Conservation (phyloP, 768 basidiomycete species). For the Psilocybe cyanescens region DNA sequence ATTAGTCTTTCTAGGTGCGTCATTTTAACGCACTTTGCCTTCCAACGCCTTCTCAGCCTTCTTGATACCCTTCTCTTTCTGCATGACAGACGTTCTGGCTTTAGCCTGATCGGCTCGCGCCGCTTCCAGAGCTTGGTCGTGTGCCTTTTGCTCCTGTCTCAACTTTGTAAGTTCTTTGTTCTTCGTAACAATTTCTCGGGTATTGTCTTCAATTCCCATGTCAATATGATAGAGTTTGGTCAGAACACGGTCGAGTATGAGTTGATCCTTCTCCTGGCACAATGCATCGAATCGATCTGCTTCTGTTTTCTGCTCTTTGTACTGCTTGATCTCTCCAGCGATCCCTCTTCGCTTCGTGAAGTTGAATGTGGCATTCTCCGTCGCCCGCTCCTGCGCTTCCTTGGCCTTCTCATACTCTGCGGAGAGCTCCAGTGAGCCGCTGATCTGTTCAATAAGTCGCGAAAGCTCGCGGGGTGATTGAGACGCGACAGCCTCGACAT, state of each 20-base stretch:
- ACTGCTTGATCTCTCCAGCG: constrained; percentile 94
- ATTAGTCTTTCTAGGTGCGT: background rate
- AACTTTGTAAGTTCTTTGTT: constrained; percentile 73
- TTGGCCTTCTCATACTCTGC: constrained; percentile 89
- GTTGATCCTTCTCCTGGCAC: constrained; percentile 80
- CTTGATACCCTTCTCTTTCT: constrained; percentile 88
- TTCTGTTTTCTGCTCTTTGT: constrained; percentile 95
- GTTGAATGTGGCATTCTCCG: constrained; percentile 93
- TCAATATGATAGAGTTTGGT: constrained; percentile 93
- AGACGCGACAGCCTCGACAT: constrained; percentile 96
- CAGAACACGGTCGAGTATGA: constrained; percentile 80
- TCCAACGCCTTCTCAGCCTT: constrained; percentile 90
- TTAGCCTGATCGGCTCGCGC: constrained; percentile 83
- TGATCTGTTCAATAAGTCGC: constrained; percentile 92
- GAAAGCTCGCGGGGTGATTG: constrained; percentile 92
- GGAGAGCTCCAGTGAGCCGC: constrained; percentile 89
- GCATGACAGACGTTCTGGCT: constrained; percentile 72
- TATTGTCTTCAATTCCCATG: constrained; percentile 74
- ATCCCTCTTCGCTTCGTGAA: constrained; percentile 94
- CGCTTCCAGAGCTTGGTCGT: constrained; percentile 72
- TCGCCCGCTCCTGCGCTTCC: constrained; percentile 85
- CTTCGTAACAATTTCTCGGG: constrained; percentile 68
- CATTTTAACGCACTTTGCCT: constrained; percentile 57
- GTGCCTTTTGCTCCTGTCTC: constrained; percentile 67
- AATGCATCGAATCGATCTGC: constrained; percentile 86